Base-by-base conservation (phyloP, 306 rosid genomes). In the Rosa rugosa region DNA sequence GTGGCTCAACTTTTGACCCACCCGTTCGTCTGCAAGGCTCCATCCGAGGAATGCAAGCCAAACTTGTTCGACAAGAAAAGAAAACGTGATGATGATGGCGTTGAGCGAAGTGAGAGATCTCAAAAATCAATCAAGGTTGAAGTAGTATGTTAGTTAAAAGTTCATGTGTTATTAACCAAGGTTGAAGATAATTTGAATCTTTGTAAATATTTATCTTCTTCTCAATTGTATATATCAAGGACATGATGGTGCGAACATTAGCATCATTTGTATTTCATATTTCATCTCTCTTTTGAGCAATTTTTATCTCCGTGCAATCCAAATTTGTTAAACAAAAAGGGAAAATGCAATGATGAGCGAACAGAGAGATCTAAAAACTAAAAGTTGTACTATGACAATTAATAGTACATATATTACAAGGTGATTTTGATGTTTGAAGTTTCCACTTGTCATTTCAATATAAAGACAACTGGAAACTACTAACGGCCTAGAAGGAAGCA, bases 1-100 rank as follows among this genome's bases (percentile, higher is more conserved):
- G 92, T 87, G 4, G 79, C 88, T 18, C 91, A 94, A 66, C 87
- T 94, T 1, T 77, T 92, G 77, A 77, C 66, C 69, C 98, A 94
- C 74, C 92, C 97, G 6, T 94, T 94, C 68, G 63, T 94, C 0
- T 44, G 89, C 27, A 79, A 71, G 75, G 78, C 16, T 60, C 34
- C 4, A 84, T 25, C 63, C 80, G 73, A 75, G 0, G 64, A 57
- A 5, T 53, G 59, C 59, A 5, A 14, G 22, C 20, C 68, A 27
- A 13, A 34, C n/a, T 63, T 63, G 40, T 6, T 12, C n/a, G 14
- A 14, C 41, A 12, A 62, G 11, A 62, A 62, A 62, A 27, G 68
- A 5, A 62, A 62, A 31, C 41, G 66, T 25, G 38, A 60, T 11
- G 18, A 25, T 11, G 10, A 23, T 62, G 41, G 2, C 3, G 67